Conservation (phyloP, 2,329 filamentous ascomycete genomes). For the Knufia petricola region DNA sequence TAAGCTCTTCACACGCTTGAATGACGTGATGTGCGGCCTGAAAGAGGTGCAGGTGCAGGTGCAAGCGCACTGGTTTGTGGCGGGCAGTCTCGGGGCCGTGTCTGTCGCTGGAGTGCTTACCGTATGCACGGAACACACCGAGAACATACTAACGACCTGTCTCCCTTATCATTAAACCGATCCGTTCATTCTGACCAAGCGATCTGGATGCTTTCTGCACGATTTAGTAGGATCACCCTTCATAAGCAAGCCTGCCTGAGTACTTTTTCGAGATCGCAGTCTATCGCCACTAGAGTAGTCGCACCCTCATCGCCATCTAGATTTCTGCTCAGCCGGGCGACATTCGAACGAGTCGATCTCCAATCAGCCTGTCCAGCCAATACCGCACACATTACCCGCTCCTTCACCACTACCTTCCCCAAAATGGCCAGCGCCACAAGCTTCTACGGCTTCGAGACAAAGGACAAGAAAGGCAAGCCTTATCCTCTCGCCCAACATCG, state of each 20-base stretch:
- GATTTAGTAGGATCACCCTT: not conserved
- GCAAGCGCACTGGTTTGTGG: no score
- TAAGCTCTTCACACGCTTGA: no score
- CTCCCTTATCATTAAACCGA: not conserved
- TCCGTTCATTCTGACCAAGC: not conserved
- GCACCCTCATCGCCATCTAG: not conserved
- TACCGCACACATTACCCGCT: not conserved
- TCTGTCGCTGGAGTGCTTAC: no score
- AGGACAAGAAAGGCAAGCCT: slow-evolving; percentile 67
- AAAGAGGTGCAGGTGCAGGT: no score
- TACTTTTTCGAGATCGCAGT: not conserved
- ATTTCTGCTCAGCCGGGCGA: not conserved
- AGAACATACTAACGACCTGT: not conserved
- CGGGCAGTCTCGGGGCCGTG: no score
- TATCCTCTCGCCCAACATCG: slow-evolving; percentile 63
- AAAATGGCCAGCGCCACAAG: slow-evolving; percentile 57
- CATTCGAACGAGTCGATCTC: not conserved
- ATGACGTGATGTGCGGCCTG: no score
- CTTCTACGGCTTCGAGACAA: slow-evolving; percentile 78
- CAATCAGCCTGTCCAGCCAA: not conserved
- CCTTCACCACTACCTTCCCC: not conserved
- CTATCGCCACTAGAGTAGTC: not conserved
- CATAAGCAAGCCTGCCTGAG: not conserved
- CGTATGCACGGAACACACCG: no score
- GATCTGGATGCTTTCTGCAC: not conserved